Evolutionary conservation across 225 moss, liverwort and hornwort species (phyloP), one percentile per base, ranked within the genome.

Genomic region (Thuidium tamariscinum): DNA sequence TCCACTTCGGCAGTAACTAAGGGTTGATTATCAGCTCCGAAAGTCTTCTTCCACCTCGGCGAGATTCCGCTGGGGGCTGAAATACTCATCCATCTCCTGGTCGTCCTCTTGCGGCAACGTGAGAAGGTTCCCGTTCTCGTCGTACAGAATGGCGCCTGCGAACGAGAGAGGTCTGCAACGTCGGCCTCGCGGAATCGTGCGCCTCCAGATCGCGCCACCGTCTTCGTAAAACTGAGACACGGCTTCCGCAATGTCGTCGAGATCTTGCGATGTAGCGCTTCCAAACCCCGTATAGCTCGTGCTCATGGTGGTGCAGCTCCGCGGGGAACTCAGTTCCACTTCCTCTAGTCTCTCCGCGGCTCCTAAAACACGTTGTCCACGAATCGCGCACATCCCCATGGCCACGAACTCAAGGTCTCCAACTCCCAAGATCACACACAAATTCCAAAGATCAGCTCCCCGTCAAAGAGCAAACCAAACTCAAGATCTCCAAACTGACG

Each of bases 121-220:
- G 54, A 92, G 67, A 15, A 73, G 90, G 34, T 86, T 92, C 11
- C 93, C 93, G 18, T 84, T 76, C 30, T 82, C 73, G 42, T 93
- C 93, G 51, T 92, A 93, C 18, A 86, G 73, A 71, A 92, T 90
- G 15, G 86, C 52, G 21, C 93, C 90, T 22, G 92, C 89, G 57
- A 92, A 93, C 10, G 79, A 90, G 67, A 90, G 87, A 25, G 90
- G 92, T 70, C 79, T 92, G 61, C 92, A 90, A 36, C 87, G 82
- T 39, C 77, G 77, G 15, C 93, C 90, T 41, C 82, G 84, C 10
- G 90, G 81, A 64, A 90, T 93, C 49, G 72, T 84, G 46, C 91
- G 88, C 77, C 90, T 87, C 93, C 90, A 93, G 37, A 92, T 72
- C 9, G 89, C 90, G 56, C 82, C 83, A 16, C 86, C 81, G n/a